Base-by-base conservation (phyloP, 345 rosid species). In the Euphorbia peplus region DNA sequence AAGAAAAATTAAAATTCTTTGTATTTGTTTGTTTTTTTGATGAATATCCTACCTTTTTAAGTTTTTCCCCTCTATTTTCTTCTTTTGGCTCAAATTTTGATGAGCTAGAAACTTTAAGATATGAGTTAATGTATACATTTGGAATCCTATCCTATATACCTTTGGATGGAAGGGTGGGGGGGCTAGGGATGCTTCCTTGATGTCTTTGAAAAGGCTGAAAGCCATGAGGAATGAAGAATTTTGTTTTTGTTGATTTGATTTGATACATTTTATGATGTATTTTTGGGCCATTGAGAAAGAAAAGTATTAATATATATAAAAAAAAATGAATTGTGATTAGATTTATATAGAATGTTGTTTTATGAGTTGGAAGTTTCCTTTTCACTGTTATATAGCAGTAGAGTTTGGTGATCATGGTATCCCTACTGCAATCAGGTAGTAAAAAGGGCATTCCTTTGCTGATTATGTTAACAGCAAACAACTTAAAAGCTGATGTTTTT, bases 171-270 rank as follows among this genome's bases (percentile, higher is more conserved):
- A 28, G 42, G 37, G 37, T 2, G 65, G 71, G 65, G 71, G 75
- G 63, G 70, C 74, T 68, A 78, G 81, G 82, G 87, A 78, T 82
- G 82, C 86, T 84, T 80, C 82, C 71, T 68, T 21, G 24, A 29
- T 81, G 83, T 75, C 84, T 81, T 86, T 81, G 81, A 76, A 78
- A 78, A 83, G 87, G 79, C 73, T 74, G 87, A 76, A 80, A 79
- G 87, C 78, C 81, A 69, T 56, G 73, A 76, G 78, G 78, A 81
- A 72, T 70, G 83, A 73, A 61, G 75, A 76, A 60, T 64, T 81
- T 74, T 61, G 74, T 81, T 76, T 81, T 74, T 32, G 37, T 32
- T 32, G 37, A 32, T 48, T 77, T 81, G 83, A 76, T 83, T 75
- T 79, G 79, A 75, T 77, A 28, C 68, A 59, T 71, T 60, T 70